These are phyloP conservation scores for Lactarius deliciosus DNA, from an alignment of 768 basidiomycete species.

Conservation along the genomic window DNA sequence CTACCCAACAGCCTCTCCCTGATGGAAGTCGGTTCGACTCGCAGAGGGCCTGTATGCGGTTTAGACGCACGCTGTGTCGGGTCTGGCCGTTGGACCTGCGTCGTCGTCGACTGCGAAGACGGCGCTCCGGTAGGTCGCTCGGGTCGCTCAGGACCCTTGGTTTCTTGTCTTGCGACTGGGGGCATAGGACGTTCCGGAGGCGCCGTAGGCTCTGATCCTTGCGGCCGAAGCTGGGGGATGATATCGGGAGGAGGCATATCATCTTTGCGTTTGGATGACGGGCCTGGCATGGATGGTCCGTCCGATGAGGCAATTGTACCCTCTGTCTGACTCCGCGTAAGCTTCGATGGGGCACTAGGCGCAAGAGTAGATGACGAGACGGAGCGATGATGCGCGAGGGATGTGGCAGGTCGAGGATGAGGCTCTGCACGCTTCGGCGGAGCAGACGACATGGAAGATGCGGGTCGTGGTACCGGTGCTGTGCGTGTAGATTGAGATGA, in stretches of 20 bases:
- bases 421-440: slow-evolving; percentile 14
- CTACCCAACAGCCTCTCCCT: slow-evolving; percentile 25
- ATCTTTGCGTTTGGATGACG: slow-evolving; percentile 11
- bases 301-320: background rate
- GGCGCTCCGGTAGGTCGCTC: slow-evolving; percentile 11
- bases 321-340: slow-evolving; percentile 19
- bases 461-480: slow-evolving; percentile 19
- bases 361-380: slow-evolving; percentile 18
- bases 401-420: slow-evolving; percentile 25
- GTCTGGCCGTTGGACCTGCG: slow-evolving; percentile 23
- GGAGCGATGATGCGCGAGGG: slow-evolving; percentile 20
- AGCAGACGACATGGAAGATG: slow-evolving; percentile 20
- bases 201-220: background rate
- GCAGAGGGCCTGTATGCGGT: slow-evolving; percentile 11
- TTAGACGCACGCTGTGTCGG: slow-evolving; percentile 9
- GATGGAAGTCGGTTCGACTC: slow-evolving; percentile 11
- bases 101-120: slow-evolving; percentile 7
- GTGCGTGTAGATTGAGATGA: slow-evolving; percentile 24
- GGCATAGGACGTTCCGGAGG: background rate
- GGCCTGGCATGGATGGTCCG: background rate
- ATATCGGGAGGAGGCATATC: slow-evolving; percentile 25
- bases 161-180: background rate
- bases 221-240: slow-evolving; percentile 17
- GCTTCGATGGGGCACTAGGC: background rate
- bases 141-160: slow-evolving; percentile 5